Base-by-base conservation (phyloP, 2,329 filamentous ascomycete species). In the Trichothecium roseum region DNA sequence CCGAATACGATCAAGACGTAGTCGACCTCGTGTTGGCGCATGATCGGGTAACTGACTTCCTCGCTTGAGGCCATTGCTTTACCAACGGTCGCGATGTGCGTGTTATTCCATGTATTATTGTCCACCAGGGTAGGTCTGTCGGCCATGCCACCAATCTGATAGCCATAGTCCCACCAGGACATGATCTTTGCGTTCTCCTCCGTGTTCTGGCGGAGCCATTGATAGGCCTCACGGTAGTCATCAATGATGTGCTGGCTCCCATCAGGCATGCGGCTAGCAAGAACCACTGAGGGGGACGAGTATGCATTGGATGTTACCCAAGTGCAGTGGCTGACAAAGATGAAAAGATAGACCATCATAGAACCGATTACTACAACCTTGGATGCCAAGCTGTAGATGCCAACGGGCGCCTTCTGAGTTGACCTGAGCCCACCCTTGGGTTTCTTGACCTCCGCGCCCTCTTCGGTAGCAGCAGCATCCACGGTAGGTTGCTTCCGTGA, bases 91-190 rank as follows among this genome's bases (percentile, higher is more conserved):
- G 91, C 91, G 62, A 98, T 98, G 59, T 98, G 91, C 7, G 91
- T 98, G 68, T 98, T 98, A 71, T 98, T 98, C 91, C 91, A 98
- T 3, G 91, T 98, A 67, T 98, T 98, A 71, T 98, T 98, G 69
- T 98, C 91, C 24, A 98, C 91, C 24, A 98, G 72, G 1, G 91
- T 98, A 24, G 91, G 91, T 37, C 91, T 78, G 59, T 98, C 91
- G 34, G 91, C 91, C 91, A 98, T 98, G 47, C 91, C 91, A 65
- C 91, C 91, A 60, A 98, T 98, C 65, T 98, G 91, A 67, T 98
- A 98, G 45, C 91, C 91, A 53, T 98, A 98, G 58, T 98, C 91
- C 91, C 91, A 98, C 91, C 91, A 98, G 2, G 88, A 91, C 89
- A 96, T 96, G 56, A 98, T 83, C 73, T 96, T 98, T 54, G 93